Base-by-base conservation (phyloP, 768 basidiomycete genomes). In the Leucosporidium scottii region DNA sequence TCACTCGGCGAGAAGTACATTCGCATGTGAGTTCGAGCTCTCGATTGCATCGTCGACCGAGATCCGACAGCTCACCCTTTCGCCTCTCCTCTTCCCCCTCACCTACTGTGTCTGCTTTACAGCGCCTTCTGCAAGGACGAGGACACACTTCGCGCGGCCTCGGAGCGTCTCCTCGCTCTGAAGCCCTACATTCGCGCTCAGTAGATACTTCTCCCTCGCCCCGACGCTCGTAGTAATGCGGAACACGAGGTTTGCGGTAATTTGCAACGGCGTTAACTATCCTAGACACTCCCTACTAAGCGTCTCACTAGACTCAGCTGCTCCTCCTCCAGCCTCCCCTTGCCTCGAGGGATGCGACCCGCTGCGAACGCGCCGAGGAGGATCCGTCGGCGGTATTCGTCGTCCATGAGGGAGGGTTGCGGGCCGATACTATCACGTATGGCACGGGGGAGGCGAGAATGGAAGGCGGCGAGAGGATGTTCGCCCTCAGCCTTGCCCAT, bases 101-200 rank as follows among this genome's bases (percentile, higher is more conserved):
- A 13, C 15, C 39, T 44, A 8, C 39, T 44, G 6, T 12, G 34
- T 13, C 39, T 8, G 1, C 20, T 23, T 27, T 85, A 91, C 64
- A 97, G 98, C 77, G 88, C 93, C 1, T 93, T 96, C 82, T 97
- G 96, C 83, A 99, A 99, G 77, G 94, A 98, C 74, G 70, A 86
- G 25, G 90, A 90, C 51, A 94, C 91, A 0, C 82, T 99, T 21
- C 83, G 81, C 67, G 81, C 80, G 27, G 96, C 96, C n/a, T 87
- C 86, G 28, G 87, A 89, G 75, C 84, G 91, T n/a, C 80, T 99
- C 25, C 83, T 87, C 77, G 81, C 80, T 28, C 80, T 99, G 71
- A 85, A 83, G 75, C 84, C 90, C 64, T 94, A 83, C 79, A 79
- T 87, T 44, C 39, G 39, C 39, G 6, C 39, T 44, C 39, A 44